Conservation (phyloP, 73 alveolate species). For the Tetrahymena borealis region DNA sequence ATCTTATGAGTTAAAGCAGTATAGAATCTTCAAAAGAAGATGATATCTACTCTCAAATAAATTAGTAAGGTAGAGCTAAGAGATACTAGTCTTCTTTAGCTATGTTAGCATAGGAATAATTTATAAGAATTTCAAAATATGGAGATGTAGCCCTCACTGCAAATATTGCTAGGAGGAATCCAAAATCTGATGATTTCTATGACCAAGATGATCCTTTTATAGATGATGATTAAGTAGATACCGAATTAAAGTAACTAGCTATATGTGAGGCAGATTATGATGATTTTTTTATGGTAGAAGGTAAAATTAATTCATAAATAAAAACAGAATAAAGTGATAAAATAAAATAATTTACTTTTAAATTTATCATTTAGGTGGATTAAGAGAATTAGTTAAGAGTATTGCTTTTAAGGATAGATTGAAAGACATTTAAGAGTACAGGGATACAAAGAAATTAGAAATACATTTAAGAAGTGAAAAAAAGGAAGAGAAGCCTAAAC, state of each 20-base stretch:
- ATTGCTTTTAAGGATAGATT: not conserved
- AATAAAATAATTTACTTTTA: not conserved
- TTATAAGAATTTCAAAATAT: not conserved
- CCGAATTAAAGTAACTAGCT: not conserved
- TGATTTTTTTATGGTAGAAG: slow-evolving; percentile 1
- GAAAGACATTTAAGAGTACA: not conserved
- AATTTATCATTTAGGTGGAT: not conserved
- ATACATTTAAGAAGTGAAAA: not conserved
- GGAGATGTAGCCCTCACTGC: not conserved
- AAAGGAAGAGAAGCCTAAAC: not conserved
- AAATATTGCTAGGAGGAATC: not conserved
- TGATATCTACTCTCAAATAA: not conserved
- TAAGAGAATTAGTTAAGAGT: not conserved
- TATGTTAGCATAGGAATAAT: not conserved
- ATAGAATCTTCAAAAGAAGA: not conserved
- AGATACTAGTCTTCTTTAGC: not conserved
- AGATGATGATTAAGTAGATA: not conserved
- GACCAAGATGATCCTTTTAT: not conserved
- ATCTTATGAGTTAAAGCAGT: not conserved
- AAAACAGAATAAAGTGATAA: not conserved
- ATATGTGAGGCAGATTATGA: not conserved
- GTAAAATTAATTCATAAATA: not conserved
- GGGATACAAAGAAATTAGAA: not conserved
- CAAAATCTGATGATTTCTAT: not conserved
- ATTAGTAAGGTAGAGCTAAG: not conserved